Evolutionary conservation across 2,329 filamentous ascomycete species (phyloP).

Genomic region (Epichloe sp.): DNA sequence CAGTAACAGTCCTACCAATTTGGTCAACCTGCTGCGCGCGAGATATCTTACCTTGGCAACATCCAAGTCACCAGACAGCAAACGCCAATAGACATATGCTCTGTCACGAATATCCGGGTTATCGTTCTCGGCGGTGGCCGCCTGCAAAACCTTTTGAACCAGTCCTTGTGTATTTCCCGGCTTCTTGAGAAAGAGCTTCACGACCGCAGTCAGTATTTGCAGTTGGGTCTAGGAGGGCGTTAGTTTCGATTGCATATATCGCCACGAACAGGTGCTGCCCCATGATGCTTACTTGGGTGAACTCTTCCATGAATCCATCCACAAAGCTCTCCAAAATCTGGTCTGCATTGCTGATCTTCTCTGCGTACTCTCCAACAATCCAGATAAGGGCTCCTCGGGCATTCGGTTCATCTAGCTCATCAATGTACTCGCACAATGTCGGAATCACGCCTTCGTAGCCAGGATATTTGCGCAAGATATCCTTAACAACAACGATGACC

Average conservation of each 20-base stretch:
- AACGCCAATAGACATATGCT: conserved; percentile 96
- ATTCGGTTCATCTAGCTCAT: conserved; percentile 88
- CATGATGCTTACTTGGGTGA: conserved; percentile 57
- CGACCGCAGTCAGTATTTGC: conserved; percentile 91
- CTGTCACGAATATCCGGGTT: conserved; percentile 95
- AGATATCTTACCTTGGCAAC: conserved; percentile 59
- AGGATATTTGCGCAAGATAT: conserved; percentile 94
- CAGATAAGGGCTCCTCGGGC: conserved; percentile 87
- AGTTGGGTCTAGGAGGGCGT: conserved; percentile 61
- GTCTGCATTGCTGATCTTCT: conserved; percentile 98
- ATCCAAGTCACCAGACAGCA: conserved; percentile 82
- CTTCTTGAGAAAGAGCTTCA: conserved; percentile 96
- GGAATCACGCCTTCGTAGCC: conserved; percentile 98
- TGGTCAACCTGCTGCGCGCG: too few species aligned
- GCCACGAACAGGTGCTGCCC: background rate
- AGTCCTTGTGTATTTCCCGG: conserved; percentile 81
- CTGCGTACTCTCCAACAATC: conserved; percentile 98
- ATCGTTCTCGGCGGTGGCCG: conserved; percentile 86
- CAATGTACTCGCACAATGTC: conserved; percentile 89
- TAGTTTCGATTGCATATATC: background rate
- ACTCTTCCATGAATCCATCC: conserved; percentile 90
- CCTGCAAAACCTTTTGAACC: conserved; percentile 88
- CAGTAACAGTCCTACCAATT: background rate
- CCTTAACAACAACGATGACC: conserved; percentile 96
- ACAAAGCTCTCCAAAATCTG: conserved; percentile 87